Base-by-base conservation (phyloP, 2,329 filamentous ascomycete genomes). In the Colletotrichum sp. region DNA sequence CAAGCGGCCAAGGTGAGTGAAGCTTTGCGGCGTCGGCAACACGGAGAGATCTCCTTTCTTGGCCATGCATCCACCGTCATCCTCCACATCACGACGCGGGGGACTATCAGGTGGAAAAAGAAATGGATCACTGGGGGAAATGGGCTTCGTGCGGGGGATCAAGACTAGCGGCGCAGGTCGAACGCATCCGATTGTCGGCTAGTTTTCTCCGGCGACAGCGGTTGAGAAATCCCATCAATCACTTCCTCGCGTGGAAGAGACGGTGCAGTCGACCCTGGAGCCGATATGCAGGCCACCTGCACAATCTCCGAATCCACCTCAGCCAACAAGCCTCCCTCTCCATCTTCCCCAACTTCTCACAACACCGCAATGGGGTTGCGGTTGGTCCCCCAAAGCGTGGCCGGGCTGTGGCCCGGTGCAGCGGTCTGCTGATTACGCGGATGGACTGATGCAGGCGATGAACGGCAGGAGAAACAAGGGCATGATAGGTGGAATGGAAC, bases 181-280 rank as follows among this genome's bases (percentile, higher is more conserved):
- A 52, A 68, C 30, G 55, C 73, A 73, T 69, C 21, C 18, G 28
- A 24, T 44, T 68, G 70, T 67, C 62, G 64, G 70, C 57, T 36
- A 59, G 64, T 64, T 73, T 75, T 76, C 44, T 76, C 64, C 73
- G 73, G 55, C 18, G 73, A 68, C 32, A 24, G 16, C 39, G 44
- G 69, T 26, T 26, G 7, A 72, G 28, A 76, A 68, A 76, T 76
- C 59, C 73, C 73, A 73, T 76, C 73, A 76, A 76, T 76, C 73
- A 76, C 2, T 24, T 5, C 26, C 44, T 44, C 44, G 57, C 57
- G 44, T 65, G 21, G 30, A 49, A 8, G 28, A 60, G 18, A 72
- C 32, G 26, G 64, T 49, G 57, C 70, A 21, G 28, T 68, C 16
- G 24, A 73, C 70, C 69, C 69, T 18, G 64, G 32, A 59, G 21